Evolutionary conservation across 192 early-diverging fungal genomes (phyloP), one percentile per base, ranked within the genome.

Genomic region (Rhizophagus sp.): DNA sequence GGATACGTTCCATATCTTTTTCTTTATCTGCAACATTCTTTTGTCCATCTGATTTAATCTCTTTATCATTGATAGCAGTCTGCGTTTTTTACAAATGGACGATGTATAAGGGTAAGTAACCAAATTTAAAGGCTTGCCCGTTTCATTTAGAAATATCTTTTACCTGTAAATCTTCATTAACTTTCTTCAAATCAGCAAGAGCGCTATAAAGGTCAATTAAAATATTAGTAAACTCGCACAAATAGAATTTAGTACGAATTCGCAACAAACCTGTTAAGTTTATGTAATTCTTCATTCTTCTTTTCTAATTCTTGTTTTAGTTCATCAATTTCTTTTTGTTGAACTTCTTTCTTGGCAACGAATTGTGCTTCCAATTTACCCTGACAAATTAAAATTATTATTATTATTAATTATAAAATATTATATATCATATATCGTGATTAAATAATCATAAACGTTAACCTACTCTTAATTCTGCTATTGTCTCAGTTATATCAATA

Each of bases 351-450:
- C 84, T 96, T 97, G 83, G 89, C 87, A 78, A 84, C 89, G 83
- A 95, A 97, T 84, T 95, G 93, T 4, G 83, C 85, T 82, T 99
- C 97, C 10, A 99, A 90, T 86, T 95, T 94, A 74, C 84, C 81
- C 86, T 88, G 63, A 19, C 36, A 41, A n/a, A n/a, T n/a, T n/a
- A n/a, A 75, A 39, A 34, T 74, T n/a, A 33, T 71, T 24, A 36
- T 9, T 19, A 33, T 49, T 4, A 27, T 73, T 57, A 62, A 75
- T 75, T 62, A 33, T 39, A 34, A 36, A 9, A 63, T 61, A 19
- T 25, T 5, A 22, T 24, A 63, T 62, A 22, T 41, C n/a, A 62
- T 39, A 63, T 75, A 9, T 9, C 10, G 22, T 62, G 22, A 75
- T 22, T 75, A 30, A 49, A 27, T 19, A 33, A 61, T 10, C 25